Conservation (phyloP, 305 asterid species). For the Withania somnifera region DNA sequence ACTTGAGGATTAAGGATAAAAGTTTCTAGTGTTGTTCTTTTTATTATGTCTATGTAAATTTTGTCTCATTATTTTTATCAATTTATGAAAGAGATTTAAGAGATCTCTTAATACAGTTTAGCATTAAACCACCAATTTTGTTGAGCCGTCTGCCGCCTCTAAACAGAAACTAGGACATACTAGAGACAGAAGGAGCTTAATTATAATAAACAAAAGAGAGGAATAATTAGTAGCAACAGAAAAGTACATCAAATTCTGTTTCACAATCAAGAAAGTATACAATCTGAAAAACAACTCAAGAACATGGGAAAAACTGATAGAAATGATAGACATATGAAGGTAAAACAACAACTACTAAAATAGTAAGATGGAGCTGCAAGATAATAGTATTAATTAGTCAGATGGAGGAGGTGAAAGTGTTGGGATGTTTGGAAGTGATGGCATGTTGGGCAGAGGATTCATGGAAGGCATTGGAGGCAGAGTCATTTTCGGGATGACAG, state of each 20-base stretch:
- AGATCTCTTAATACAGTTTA: too few species aligned
- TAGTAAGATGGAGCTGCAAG: neutral
- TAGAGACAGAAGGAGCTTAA: too few species aligned
- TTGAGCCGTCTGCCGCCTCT: too few species aligned
- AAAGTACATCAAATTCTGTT: neutral
- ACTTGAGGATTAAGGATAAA: too few species aligned
- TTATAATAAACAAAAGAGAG: neutral
- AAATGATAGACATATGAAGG: neutral
- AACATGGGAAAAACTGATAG: neutral
- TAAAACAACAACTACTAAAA: neutral
- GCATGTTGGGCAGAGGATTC: neutral
- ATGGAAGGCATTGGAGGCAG: neutral
- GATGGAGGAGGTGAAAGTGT: slow-evolving; percentile 16
- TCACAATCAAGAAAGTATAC: neutral
- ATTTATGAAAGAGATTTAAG: too few species aligned
- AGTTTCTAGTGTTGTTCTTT: too few species aligned
- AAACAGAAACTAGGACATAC: too few species aligned
- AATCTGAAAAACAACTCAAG: neutral
- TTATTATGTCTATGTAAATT: too few species aligned
- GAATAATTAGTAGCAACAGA: neutral
- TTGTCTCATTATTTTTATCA: too few species aligned
- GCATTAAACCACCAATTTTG: too few species aligned
- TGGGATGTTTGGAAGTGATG: slow-evolving; percentile 6
- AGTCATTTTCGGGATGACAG: neutral
- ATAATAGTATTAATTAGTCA: neutral